Base-by-base conservation (phyloP, 805 yeast species). In the Starmerella gropengiesseri region DNA sequence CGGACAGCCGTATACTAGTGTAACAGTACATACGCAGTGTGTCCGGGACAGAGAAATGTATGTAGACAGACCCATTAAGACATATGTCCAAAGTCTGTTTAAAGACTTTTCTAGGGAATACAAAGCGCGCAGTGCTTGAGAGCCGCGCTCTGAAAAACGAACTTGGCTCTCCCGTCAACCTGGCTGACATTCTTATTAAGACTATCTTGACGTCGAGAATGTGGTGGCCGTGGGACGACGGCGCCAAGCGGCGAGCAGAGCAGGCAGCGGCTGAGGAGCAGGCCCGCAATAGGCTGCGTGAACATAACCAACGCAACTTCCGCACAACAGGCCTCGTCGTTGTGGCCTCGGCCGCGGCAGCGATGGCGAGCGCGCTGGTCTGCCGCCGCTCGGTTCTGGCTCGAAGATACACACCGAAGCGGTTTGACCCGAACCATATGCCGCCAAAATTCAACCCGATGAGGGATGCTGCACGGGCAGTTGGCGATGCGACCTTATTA, bases 361-460 rank as follows among this genome's bases (percentile, higher is more conserved):
- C 94, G 0, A 70, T 86, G 33, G 61, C 77, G 41, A 77, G 85
- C 11, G 75, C 91, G 9, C 67, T 89, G 51, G 59, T 81, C 36
- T 87, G 93, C 14, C 77, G 77, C 59, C 71, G 81, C 55, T 81
- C 91, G 16, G 78, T 89, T 4, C 66, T 75, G 29, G 64, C 78
- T 19, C 69, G 95, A 53, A 77, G 80, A 60, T 85, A 75, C 53
- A 61, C 75, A 5, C 95, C 95, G 7, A 71, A 70, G 32, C 68
- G 77, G 54, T 87, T 82, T 61, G 86, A 83, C 54, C 84, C 87
- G 11, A 86, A 86, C 61, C 89, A 85, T 55, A 71, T 75, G 44
- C 93, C 93, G 2, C 95, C 95, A 5, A 68, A 76, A n/a, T 81
- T 78, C 55, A 78, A 81, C 23, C 77, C 82, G 57, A 76, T 82